Conservation (phyloP, 345 rosid species). For the Acer negundo region DNA sequence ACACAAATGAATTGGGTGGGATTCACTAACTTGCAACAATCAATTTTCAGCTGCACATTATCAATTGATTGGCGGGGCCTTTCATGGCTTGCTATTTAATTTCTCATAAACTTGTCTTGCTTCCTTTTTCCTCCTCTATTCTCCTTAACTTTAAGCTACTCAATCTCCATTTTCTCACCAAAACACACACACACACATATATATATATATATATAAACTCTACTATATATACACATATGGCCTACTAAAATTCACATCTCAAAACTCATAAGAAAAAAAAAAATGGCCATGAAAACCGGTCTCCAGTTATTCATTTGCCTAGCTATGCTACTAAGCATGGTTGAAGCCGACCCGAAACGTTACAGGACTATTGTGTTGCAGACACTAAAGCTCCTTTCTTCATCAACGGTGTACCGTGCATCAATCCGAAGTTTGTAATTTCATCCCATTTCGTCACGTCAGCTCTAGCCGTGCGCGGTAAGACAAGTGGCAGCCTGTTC, state of each 20-base stretch:
- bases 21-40: not conserved
- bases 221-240: slow-evolving; percentile 35
- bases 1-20: not conserved
- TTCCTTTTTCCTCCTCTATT: slow-evolving; percentile 42
- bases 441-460: slow-evolving; percentile 59
- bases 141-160: slow-evolving; percentile 66
- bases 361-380: slow-evolving; percentile 78
- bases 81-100: not conserved
- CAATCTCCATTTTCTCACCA: slow-evolving; percentile 25
- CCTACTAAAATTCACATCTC: slow-evolving; percentile 12
- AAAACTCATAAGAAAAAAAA: not conserved
- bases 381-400: slow-evolving; percentile 33
- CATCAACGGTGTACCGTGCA: slow-evolving; percentile 60
- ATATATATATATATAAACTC: not conserved
- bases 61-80: not conserved
- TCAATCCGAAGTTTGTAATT: slow-evolving; percentile 43
- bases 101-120: slow-evolving; percentile 50
- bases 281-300: slow-evolving; percentile 22
- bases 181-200: too few relatives aligned
- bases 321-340: slow-evolving; percentile 37
- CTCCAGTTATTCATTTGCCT: slow-evolving; percentile 27
- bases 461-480: slow-evolving; percentile 51
- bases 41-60: not conserved
- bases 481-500: slow-evolving; percentile 40
- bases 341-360: slow-evolving; percentile 61